Base-by-base conservation (phyloP, 805 yeast species). In the Saccharomycopsis amapae region DNA sequence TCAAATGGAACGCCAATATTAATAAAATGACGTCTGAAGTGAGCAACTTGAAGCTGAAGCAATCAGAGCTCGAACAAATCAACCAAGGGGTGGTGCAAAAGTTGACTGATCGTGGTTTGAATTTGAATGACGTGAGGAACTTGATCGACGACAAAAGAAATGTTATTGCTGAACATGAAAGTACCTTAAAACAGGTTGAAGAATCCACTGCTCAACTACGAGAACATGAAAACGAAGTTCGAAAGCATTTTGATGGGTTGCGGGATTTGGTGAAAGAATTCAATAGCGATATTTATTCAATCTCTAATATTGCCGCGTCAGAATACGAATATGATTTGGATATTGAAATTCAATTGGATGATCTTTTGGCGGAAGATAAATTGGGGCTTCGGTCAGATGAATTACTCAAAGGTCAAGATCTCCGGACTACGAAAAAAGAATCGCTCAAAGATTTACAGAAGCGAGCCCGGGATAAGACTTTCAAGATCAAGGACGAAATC, bases 1-100 rank as follows among this genome's bases (percentile, higher is more conserved):
- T 60, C 12, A 79, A 78, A 58, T 84, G 95, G 93, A 68, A 73
- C 2, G 53, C 62, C 15, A 73, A 77, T 37, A 58, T 86, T 40
- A 66, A 69, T n/a, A 76, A 76, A 52, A 72, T 84, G 48, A 66
- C 69, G 26, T 61, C 59, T 5, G 93, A 85, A 55, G 71, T 80
- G 36, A 62, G 56, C 2, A 59, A 61, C 32, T 65, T 76, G 49
- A 68, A 66, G 42, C 55, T 56, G 25, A 75, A 75, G 43, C 62
- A 77, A 19, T 56, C 56, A 10, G 60, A 62, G 2, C 56, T 74
- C 9, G 71, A 71, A 35, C 62, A 61, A 32, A 69, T 66, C 26
- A 74, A 75, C 46, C 57, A 62, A 25, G 63, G 63, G 19, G 59
- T 69, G 17, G 72, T 75, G 32, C 52, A 55, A 7, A 65, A 70